phyloP scores from a whole-genome alignment of 1,284 basidiomycete species.

The Coniferiporia weirii region DNA sequence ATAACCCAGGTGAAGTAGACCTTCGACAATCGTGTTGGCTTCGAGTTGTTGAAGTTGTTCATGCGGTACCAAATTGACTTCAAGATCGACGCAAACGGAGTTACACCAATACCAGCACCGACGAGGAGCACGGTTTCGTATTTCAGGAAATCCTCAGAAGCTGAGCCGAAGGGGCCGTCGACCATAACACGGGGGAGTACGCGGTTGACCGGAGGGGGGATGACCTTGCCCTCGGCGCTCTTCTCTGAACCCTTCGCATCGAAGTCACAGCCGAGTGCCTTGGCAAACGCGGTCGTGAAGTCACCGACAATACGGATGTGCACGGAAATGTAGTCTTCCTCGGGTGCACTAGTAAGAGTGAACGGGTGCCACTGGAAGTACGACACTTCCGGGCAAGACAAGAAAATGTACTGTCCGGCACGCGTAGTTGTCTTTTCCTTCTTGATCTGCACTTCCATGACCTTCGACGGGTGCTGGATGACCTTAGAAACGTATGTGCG shows the following conservation, averaged over 20 bases:
- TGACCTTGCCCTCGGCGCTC: conserved; percentile 50
- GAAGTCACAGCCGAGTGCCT: conserved; percentile 80
- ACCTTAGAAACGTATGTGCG: conserved; percentile 88
- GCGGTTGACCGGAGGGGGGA: conserved; percentile 60
- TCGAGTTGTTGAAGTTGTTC: conserved; percentile 71
- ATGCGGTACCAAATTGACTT: conserved; percentile 95
- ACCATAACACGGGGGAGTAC: conserved; percentile 85
- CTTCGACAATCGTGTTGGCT: conserved; percentile 73
- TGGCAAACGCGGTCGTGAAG: conserved; percentile 77
- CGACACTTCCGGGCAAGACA: conserved; percentile 80
- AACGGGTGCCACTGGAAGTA: conserved; percentile 96
- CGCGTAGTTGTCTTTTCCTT: conserved; percentile 79
- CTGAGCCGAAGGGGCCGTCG: conserved; percentile 83
- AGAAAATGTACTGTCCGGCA: conserved; percentile 87
- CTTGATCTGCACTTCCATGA: conserved; percentile 90
- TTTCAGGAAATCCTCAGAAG: conserved; percentile 81
- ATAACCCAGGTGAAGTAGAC: conserved; percentile 89
- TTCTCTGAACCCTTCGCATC: conserved; percentile 40
- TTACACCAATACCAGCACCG: conserved; percentile 89
- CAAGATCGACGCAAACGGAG: conserved; percentile 87
- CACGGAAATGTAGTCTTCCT: conserved; percentile 87
- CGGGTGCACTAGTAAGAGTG: conserved; percentile 84
- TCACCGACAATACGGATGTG: conserved; percentile 86
- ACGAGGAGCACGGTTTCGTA: conserved; percentile 83
- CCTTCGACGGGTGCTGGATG: conserved; percentile 86